A percentile compares a stretch with the other conserved stretches of the same genome.
Conservation (phyloP, 352 stramenopile genomes). For the Phytophthora ramorum region DNA sequence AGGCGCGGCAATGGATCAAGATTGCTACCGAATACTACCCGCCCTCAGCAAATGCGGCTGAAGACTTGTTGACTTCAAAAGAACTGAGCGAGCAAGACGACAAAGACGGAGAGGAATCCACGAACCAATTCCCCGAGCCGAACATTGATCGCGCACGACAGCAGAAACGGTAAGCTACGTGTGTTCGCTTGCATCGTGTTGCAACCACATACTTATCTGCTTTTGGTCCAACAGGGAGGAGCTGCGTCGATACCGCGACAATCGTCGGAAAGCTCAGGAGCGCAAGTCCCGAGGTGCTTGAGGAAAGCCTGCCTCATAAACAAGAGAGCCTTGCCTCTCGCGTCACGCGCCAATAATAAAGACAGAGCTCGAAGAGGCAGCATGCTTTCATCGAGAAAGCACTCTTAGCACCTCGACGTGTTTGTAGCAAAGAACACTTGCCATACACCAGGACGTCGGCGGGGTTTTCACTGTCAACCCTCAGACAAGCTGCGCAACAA, state of each 20-base stretch:
- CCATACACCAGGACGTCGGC: too few relatives aligned
- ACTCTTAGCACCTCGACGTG: not conserved
- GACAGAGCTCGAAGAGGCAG: not conserved
- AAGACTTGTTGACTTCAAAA: slow-evolving; percentile 33
- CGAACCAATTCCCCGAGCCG: slow-evolving; percentile 62
- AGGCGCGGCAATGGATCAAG: slow-evolving; percentile 74
- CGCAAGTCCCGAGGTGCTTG: slow-evolving; percentile 55
- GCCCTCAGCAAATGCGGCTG: slow-evolving; percentile 43
- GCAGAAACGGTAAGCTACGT: slow-evolving; percentile 60
- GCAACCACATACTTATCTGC: not conserved
- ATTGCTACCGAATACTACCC: slow-evolving; percentile 70
- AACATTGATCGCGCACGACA: slow-evolving; percentile 75
- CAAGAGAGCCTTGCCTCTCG: not conserved
- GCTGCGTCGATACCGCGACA: slow-evolving; percentile 67
- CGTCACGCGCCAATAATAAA: slow-evolving; percentile 7
- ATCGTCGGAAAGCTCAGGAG: slow-evolving; percentile 59
- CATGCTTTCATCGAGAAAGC: not conserved
- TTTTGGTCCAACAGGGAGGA: slow-evolving; percentile 52
- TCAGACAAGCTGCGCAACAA: slow-evolving; percentile 4
- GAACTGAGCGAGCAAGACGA: slow-evolving; percentile 36
- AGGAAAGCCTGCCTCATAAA: not conserved
- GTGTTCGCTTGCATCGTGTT: not conserved
- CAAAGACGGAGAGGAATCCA: slow-evolving; percentile 32
- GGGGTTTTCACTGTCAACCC: too few relatives aligned
- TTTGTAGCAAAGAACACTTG: too few relatives aligned